These are phyloP conservation scores for Xerocomus spinulosus DNA, from an alignment of 768 basidiomycete species.

Conservation along the genomic window DNA sequence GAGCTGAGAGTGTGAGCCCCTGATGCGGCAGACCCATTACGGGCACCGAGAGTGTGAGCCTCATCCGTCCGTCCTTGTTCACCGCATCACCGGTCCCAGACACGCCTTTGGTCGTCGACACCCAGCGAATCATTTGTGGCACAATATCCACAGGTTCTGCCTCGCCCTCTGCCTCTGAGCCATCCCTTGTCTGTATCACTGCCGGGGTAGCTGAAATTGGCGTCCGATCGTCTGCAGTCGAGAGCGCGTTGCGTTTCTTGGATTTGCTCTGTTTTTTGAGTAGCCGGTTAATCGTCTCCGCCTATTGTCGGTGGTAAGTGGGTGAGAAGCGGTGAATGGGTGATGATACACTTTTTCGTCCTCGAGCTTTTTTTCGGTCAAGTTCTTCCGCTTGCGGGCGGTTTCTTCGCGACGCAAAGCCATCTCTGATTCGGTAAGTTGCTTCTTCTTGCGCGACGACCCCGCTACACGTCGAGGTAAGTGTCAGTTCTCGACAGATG, in stretches of 20 bases:
- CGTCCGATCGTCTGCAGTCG: slow-evolving; percentile 45
- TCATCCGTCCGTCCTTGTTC: slow-evolving; percentile 30
- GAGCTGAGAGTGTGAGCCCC: slow-evolving; percentile 9
- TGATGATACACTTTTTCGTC: slow-evolving; percentile 69
- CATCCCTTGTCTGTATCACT: slow-evolving; percentile 25
- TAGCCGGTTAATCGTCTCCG: slow-evolving; percentile 84
- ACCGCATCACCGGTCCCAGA: slow-evolving; percentile 2
- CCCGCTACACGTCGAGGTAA: slow-evolving; percentile 9
- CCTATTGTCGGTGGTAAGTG: slow-evolving; percentile 36
- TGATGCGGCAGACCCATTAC: slow-evolving; percentile 20
- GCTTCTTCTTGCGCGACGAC: slow-evolving; percentile 49
- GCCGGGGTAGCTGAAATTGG: slow-evolving; percentile 29
- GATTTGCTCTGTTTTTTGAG: slow-evolving; percentile 80
- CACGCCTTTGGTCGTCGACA: slow-evolving; percentile 57
- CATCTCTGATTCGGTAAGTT: slow-evolving; percentile 66
- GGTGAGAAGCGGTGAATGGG: too few relatives aligned
- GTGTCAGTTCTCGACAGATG: not conserved
- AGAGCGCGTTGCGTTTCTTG: slow-evolving; percentile 49
- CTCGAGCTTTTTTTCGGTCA: slow-evolving; percentile 79
- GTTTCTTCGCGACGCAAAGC: slow-evolving; percentile 76
- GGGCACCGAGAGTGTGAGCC: slow-evolving; percentile 54
- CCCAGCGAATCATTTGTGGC: slow-evolving; percentile 69
- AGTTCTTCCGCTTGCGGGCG: slow-evolving; percentile 73
- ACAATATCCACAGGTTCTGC: slow-evolving; percentile 36
- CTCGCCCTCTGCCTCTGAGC: slow-evolving; percentile 37